Base-by-base conservation (phyloP, 306 rosid genomes). In the Cicer cuneatum region DNA sequence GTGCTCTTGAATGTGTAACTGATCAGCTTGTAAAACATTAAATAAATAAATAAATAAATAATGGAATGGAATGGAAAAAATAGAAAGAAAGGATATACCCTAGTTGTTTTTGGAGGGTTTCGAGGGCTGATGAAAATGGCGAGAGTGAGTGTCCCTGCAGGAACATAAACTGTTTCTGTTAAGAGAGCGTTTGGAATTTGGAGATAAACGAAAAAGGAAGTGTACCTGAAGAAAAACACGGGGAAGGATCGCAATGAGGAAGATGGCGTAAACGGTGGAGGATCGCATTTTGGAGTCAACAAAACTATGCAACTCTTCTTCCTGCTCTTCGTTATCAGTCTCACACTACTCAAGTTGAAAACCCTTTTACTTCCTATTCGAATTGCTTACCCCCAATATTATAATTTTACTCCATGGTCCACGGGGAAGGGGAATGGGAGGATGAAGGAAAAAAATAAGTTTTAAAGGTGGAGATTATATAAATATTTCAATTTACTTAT, bases 91-190 rank as follows among this genome's bases (percentile, higher is more conserved):
- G 49, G 1, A 7, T 5, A 52, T 24, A 71, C 89, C 83, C 87
- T 70, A 85, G 73, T 75, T 76, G 86, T 48, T 78, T 76, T 79
- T 88, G 96, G 7, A 90, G 90, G 84, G 84, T 65, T 83, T 81
- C 82, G 19, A 90, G 90, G 1, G 88, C 89, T 0, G 77, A 15
- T 51, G 89, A 48, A 45, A 90, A 88, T 1, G 96, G 89, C 42
- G 88, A 86, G 0, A 79, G 66, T 16, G 62, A 14, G 21, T 49
- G 56, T 14, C 56, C 56, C 56, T 49, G 56, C 21, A 49, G 1
- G 10, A 3, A 49, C 8, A 49, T 14, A 49, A 49, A 49, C 1
- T 0, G 37, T 54, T 39, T 62, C 1, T 43, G 2, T n/a, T 57
- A 10, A 13, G 52, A 1, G 29, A 56, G 0, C 1, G 52, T 70